phyloP scores from a whole-genome alignment of 345 rosid species.

The Diplotaxis tenuifolia region DNA sequence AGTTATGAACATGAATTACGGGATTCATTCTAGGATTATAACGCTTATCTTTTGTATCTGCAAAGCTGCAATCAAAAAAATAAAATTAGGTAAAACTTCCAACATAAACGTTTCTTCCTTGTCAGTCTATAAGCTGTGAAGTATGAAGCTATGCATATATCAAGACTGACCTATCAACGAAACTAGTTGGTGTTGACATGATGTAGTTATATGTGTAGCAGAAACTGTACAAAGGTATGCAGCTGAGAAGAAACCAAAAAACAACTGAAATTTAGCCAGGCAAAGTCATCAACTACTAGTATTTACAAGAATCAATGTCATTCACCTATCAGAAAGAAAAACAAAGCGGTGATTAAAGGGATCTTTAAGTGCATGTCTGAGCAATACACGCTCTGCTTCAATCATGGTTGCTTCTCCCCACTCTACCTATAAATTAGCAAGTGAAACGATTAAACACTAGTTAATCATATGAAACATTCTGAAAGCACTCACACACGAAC shows the following conservation, averaged over 20 bases:
- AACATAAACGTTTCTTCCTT: constrained; percentile 2
- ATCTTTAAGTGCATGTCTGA: constrained; percentile 82
- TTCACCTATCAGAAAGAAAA: constrained; percentile 96
- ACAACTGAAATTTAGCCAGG: constrained; percentile 41
- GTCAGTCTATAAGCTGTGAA: neutral
- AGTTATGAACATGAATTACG: constrained; percentile 68
- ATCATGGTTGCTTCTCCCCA: constrained; percentile 98
- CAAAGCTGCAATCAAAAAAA: constrained; percentile 57
- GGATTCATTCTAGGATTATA: constrained; percentile 94
- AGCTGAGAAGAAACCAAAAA: constrained; percentile 65
- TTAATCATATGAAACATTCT: neutral
- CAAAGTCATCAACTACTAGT: constrained; percentile 21
- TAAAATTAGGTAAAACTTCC: neutral
- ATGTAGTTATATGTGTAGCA: constrained; percentile 85
- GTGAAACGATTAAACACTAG: neutral
- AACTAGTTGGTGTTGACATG: constrained; percentile 86
- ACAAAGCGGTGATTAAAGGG: constrained; percentile 75
- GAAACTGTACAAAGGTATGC: constrained; percentile 95
- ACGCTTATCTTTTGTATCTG: constrained; percentile 94
- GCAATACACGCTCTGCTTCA: constrained; percentile 90
- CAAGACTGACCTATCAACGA: constrained; percentile 84
- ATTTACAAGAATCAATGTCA: constrained; percentile 23
- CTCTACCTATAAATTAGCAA: constrained; percentile 63
- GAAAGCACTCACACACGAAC: constrained; percentile 44
- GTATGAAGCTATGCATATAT: neutral